These are phyloP conservation scores for Diaporthe amygdali DNA, from an alignment of 2,329 filamentous ascomycete genomes.

Conservation along the genomic window DNA sequence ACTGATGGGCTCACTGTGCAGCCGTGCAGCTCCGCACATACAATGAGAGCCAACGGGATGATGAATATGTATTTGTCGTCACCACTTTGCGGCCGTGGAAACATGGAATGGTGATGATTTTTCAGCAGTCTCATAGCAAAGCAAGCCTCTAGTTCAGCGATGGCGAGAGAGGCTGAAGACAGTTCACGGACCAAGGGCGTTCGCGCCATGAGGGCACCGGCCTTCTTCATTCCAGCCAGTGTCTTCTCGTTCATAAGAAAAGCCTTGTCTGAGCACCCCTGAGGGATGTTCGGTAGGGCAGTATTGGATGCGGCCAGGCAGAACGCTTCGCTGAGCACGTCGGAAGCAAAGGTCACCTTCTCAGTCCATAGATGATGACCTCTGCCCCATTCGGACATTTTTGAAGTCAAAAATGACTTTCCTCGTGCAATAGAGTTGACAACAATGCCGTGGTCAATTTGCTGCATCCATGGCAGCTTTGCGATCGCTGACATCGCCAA, in stretches of 20 bases:
- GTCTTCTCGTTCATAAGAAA: not conserved
- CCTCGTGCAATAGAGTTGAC: not conserved
- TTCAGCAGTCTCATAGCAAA: not conserved
- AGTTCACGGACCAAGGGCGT: not conserved
- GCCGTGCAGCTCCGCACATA: not conserved
- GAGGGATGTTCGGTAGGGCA: not conserved
- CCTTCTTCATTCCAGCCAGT: not conserved
- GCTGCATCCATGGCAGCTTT: not conserved
- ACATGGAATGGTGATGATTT: not conserved
- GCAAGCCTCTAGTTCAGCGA: not conserved
- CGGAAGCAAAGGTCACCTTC: constrained; percentile 17
- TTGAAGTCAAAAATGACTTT: not conserved
- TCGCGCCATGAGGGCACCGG: not conserved
- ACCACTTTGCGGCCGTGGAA: not conserved
- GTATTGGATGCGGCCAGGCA: constrained; percentile 12
- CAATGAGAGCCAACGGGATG: not conserved
- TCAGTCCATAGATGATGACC: constrained; percentile 18
- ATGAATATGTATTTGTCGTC: not conserved
- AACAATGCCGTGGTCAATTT: not conserved
- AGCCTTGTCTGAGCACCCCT: not conserved
- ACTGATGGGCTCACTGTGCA: not conserved
- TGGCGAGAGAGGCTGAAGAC: not conserved
- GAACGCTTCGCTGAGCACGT: constrained; percentile 8
- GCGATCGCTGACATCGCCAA: not conserved
- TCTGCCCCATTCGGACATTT: not conserved